Percentiles rank a stretch among this genome's conserved stretches.
These are phyloP conservation scores for Raddia guianensis DNA, from an alignment of 176 grass and related monocot species.

Conservation along the genomic window DNA sequence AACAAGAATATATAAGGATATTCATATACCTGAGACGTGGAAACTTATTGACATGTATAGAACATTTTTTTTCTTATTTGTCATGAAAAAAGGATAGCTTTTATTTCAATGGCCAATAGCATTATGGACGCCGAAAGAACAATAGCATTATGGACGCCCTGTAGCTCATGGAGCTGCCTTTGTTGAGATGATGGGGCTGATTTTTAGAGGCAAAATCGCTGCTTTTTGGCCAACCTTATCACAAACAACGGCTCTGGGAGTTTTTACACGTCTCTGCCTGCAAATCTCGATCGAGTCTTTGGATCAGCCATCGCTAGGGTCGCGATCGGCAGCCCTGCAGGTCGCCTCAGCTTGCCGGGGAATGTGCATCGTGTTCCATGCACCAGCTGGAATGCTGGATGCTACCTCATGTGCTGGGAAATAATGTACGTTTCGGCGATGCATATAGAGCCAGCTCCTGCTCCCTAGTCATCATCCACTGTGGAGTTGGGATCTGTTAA, in stretches of 20 bases:
- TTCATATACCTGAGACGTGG: too few species aligned
- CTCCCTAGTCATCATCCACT: not conserved
- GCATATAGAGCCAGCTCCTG: constrained; percentile 30
- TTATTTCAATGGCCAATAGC: too few species aligned
- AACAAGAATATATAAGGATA: too few species aligned
- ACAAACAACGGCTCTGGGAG: not conserved
- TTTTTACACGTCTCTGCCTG: too few species aligned
- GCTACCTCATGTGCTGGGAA: not conserved
- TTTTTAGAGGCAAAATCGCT: not conserved
- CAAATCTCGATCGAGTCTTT: not conserved
- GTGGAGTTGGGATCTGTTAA: not conserved
- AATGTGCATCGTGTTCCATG: constrained; percentile 32
- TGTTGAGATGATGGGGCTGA: not conserved
- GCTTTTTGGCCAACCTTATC: not conserved
- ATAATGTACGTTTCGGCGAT: not conserved
- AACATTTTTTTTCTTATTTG: too few species aligned
- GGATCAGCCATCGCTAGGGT: constrained; percentile 12
- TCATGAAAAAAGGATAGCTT: too few species aligned
- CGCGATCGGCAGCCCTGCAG: not conserved
- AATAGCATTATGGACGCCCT: too few species aligned
- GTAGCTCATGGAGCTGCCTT: not conserved
- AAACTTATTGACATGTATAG: too few species aligned
- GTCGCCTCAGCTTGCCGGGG: constrained; percentile 14
- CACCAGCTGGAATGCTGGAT: too few species aligned
- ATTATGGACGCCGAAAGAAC: too few species aligned